Evolutionary conservation across 495 filamentous ascomycete genomes (phyloP), one percentile per base, ranked within the genome.

Genomic region (Penicillium lagena): DNA sequence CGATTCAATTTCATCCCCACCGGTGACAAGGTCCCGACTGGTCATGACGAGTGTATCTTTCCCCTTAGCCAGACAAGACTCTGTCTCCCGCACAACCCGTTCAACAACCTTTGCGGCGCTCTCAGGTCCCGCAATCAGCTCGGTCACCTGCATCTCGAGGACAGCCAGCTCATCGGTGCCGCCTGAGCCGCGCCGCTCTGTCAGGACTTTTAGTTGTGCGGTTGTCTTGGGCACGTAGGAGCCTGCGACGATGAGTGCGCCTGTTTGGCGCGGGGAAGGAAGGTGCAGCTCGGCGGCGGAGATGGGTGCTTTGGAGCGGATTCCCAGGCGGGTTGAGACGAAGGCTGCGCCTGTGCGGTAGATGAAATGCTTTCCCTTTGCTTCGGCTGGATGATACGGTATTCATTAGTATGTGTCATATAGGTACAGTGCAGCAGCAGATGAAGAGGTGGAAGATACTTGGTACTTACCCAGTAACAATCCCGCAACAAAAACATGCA

Each of bases 181-280:
- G 7, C 0, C 22, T 22, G 22, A 4, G 22, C 64, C 67, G 15
- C 67, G 55, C 5, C 53, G 52, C 11, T 64, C 56, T 1, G 57
- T 64, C 8, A 79, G 51, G 8, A 56, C 48, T 29, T 66, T 60
- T 1, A 79, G 52, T 35, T 79, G 75, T 0, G 67, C 63, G 0
- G 75, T 79, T 0, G 75, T 79, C 39, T 78, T 79, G 11, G 73
- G 73, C 0, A 78, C 74, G 43, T 79, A 79, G 4, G 72, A 75
- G 9, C 75, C 74, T 4, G 73, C 74, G 22, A 79, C 49, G 13
- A 79, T 75, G 1, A 79, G 51, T 0, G 70, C 74, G 6, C 75
- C 74, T n/a, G 62, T 64, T 28, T 60, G 15, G 12, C 57, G 45
- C 0, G 45, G 56, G 0, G 35, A 44, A 8, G 64, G 58, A 10